Conservation (phyloP, 2,329 filamentous ascomycete species). For the Sarocladium oryzae region DNA sequence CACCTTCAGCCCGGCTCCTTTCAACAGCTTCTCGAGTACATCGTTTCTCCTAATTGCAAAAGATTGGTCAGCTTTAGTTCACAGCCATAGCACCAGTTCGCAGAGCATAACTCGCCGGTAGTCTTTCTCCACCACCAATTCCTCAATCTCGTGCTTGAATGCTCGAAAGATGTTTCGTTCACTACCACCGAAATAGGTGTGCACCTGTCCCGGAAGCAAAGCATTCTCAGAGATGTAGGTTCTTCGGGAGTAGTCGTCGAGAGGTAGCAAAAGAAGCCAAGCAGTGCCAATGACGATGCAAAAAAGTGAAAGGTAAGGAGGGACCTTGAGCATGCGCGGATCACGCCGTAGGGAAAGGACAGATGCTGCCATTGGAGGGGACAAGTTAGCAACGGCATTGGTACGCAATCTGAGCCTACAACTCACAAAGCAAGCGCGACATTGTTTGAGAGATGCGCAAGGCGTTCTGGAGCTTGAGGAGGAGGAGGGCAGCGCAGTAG, state of each 20-base stretch:
- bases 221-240: conserved; percentile 99
- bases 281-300: conserved; percentile 79
- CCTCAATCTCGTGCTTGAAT: conserved; percentile 77
- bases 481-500: not conserved
- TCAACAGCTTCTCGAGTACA: conserved; percentile 68
- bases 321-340: conserved; percentile 73
- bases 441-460: conserved; percentile 24
- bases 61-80: conserved; percentile 14
- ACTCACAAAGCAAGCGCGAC: conserved; percentile 49
- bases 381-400: not conserved
- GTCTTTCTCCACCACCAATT: conserved; percentile 47
- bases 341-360: conserved; percentile 69
- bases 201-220: conserved; percentile 88
- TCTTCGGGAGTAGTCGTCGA: conserved; percentile 82
- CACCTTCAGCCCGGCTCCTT: conserved; percentile 75
- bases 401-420: not conserved
- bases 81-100: too few species aligned
- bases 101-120: too few species aligned
- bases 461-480: too few species aligned
- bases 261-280: conserved; percentile 84
- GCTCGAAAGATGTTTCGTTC: conserved; percentile 93
- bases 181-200: conserved; percentile 94
- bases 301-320: conserved; percentile 79
- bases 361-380: conserved; percentile 37
- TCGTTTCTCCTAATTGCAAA: conserved; percentile 48